Conservation (phyloP, 192 early-diverging fungal species). For the Coemansia sp. region DNA sequence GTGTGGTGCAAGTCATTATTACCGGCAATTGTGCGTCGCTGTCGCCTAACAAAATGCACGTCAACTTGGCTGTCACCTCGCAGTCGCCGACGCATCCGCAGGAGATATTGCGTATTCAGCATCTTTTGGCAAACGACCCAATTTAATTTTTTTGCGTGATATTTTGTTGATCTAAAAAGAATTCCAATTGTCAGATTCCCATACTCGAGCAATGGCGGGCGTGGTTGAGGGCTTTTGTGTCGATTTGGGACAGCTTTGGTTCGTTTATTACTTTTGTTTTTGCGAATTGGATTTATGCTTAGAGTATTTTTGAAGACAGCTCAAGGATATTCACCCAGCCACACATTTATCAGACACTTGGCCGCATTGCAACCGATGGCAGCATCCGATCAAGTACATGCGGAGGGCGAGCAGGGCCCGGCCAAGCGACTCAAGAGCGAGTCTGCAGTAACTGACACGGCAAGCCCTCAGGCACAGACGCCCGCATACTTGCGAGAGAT, state of each 20-base stretch:
- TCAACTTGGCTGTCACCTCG: slow-evolving; percentile 47
- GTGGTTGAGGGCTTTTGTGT: too few relatives aligned
- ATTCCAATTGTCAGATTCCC: too few relatives aligned
- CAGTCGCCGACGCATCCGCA: slow-evolving; percentile 44
- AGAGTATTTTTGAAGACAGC: not conserved
- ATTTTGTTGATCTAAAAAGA: too few relatives aligned
- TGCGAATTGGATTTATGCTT: not conserved
- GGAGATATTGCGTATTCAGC: slow-evolving; percentile 48
- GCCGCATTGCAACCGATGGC: not conserved
- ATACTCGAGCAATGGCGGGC: too few relatives aligned
- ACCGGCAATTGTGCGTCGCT: slow-evolving; percentile 50
- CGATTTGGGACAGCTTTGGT: too few relatives aligned
- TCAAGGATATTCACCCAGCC: not conserved
- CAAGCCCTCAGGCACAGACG: not conserved
- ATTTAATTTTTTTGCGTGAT: not conserved
- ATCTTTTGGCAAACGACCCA: slow-evolving; percentile 40
- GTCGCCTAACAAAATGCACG: slow-evolving; percentile 38
- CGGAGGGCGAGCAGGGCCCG: slow-evolving; percentile 2
- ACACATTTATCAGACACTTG: not conserved
- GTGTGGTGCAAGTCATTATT: slow-evolving; percentile 66
- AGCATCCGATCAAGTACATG: not conserved
- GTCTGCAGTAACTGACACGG: not conserved
- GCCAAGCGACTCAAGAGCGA: slow-evolving; percentile 32
- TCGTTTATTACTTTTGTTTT: too few relatives aligned
- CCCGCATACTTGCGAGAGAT: slow-evolving; percentile 48